These are phyloP conservation scores for Curvularia lunata DNA, from an alignment of 2,329 filamentous ascomycete species.

Conservation along the genomic window DNA sequence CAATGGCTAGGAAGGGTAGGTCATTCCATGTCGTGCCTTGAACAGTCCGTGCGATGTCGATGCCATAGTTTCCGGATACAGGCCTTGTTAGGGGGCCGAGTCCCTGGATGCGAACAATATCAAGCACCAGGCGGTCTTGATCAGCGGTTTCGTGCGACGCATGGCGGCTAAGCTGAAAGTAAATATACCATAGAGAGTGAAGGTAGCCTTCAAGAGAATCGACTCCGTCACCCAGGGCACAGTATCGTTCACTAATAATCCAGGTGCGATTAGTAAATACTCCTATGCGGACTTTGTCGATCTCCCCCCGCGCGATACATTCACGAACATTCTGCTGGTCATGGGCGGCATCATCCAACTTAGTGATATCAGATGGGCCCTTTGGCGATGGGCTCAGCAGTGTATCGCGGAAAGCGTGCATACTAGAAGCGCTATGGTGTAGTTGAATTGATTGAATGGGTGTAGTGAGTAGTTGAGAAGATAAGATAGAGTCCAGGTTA, in stretches of 20 bases:
- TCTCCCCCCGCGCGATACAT: slow-evolving; percentile 9
- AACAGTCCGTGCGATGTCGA: no score
- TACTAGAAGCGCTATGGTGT: not conserved
- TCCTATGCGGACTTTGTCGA: slow-evolving; percentile 7
- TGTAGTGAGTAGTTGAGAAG: no score
- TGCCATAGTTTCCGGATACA: slow-evolving; percentile 15
- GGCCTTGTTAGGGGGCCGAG: slow-evolving; percentile 16
- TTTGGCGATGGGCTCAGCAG: slow-evolving; percentile 8
- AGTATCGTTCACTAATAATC: slow-evolving; percentile 14
- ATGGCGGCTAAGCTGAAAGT: slow-evolving; percentile 6
- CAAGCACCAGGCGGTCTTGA: slow-evolving; percentile 16
- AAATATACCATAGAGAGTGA: slow-evolving; percentile 17
- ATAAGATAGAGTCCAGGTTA: no score
- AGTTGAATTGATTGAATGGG: not conserved
- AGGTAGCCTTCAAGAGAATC: slow-evolving; percentile 18
- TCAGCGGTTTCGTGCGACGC: slow-evolving; percentile 10
- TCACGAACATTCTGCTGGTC: slow-evolving; percentile 11
- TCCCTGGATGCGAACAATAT: slow-evolving; percentile 16
- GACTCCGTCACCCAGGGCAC: slow-evolving; percentile 10
- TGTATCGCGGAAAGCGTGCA: slow-evolving; percentile 10
- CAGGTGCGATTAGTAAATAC: slow-evolving; percentile 13
- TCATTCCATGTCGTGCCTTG: no score
- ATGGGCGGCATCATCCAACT: not conserved
- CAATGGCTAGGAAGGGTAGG: no score
- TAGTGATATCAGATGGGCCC: slow-evolving; percentile 9